Base-by-base conservation (phyloP, 2,329 filamentous ascomycete species). In the Neopestalotiopsis sp. region DNA sequence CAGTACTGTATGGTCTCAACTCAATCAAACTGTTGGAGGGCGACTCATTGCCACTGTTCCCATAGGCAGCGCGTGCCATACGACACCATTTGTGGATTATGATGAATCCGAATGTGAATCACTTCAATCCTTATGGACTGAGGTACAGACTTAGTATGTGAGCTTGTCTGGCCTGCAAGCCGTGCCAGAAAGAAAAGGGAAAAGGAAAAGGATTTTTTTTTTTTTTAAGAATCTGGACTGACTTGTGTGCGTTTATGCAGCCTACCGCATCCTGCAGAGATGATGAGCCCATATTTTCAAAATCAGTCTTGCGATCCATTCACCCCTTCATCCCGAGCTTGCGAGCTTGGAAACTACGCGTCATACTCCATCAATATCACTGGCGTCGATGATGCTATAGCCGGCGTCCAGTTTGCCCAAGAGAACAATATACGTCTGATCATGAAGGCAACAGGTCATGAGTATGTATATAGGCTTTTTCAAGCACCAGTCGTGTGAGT, bases 281-380 rank as follows among this genome's bases (percentile, higher is more conserved):
- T 70, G 14, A 45, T 70, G 28, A 69, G 66, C 28, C 52, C 59
- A 10, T 69, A 72, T 59, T 82, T 79, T 60, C 75, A 78, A 57
- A 83, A 82, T 69, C 72, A 76, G 28, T 78, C 74, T 42, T 84
- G 82, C 67, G 78, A 79, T 24, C 80, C 82, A 1, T 82, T 81
- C 68, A 77, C 77, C 7, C 42, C 81, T 70, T 71, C 81, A 77
- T 68, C 75, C 67, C 56, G 81, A 0, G 78, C 77, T 1, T 86
- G 85, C 70, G 72, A 76, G 0, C 68, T 85, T 12, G 85, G 85
- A 9, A 84, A 81, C 67, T 83, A 83, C 63, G 78, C 82, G 2
- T 72, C 70, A 10, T 84, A 84, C 66, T 76, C 79, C 12, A 77
- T 84, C 58, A 76, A 81, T 20, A 80, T 79, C 2, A 74, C 72